Conservation (phyloP, 1,284 basidiomycete genomes). For the Cryptococcus sp. region DNA sequence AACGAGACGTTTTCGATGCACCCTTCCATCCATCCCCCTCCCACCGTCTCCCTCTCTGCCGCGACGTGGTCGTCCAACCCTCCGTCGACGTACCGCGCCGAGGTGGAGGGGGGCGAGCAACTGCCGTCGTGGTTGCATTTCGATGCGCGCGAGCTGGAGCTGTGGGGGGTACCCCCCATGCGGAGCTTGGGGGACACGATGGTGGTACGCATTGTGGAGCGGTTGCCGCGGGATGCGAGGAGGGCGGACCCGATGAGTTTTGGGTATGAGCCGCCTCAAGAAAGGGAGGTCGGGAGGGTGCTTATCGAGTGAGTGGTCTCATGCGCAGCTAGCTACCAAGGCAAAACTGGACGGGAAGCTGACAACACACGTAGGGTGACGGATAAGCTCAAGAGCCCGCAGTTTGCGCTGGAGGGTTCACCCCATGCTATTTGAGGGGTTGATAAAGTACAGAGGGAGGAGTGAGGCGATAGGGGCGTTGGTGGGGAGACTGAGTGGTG, state of each 20-base stretch:
- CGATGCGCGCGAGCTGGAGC: slow-evolving; percentile 43
- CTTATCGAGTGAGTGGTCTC: slow-evolving; percentile 46
- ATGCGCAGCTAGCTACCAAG: neutral
- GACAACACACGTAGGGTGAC: slow-evolving; percentile 24
- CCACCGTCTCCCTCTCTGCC: slow-evolving; percentile 42
- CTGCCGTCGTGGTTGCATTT: slow-evolving; percentile 47
- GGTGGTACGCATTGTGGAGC: slow-evolving; percentile 39
- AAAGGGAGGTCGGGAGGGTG: slow-evolving; percentile 40
- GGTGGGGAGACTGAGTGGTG: too few relatives aligned
- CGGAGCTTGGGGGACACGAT: slow-evolving; percentile 28
- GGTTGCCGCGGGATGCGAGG: slow-evolving; percentile 36
- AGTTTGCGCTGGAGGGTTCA: slow-evolving; percentile 34
- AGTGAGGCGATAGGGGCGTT: too few relatives aligned
- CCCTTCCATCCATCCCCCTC: slow-evolving; percentile 43
- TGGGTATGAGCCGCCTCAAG: slow-evolving; percentile 38
- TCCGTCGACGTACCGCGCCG: slow-evolving; percentile 45
- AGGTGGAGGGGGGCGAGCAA: slow-evolving; percentile 29
- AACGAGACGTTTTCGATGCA: slow-evolving; percentile 49
- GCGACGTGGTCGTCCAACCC: slow-evolving; percentile 45
- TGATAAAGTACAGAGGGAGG: too few relatives aligned
- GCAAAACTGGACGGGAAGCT: neutral
- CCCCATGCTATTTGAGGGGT: slow-evolving; percentile 23
- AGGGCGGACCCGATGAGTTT: slow-evolving; percentile 39
- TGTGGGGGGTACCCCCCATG: slow-evolving; percentile 46
- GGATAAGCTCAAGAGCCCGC: slow-evolving; percentile 35